Conservation (phyloP, 2,329 filamentous ascomycete genomes). For the Venturia aucupariae region DNA sequence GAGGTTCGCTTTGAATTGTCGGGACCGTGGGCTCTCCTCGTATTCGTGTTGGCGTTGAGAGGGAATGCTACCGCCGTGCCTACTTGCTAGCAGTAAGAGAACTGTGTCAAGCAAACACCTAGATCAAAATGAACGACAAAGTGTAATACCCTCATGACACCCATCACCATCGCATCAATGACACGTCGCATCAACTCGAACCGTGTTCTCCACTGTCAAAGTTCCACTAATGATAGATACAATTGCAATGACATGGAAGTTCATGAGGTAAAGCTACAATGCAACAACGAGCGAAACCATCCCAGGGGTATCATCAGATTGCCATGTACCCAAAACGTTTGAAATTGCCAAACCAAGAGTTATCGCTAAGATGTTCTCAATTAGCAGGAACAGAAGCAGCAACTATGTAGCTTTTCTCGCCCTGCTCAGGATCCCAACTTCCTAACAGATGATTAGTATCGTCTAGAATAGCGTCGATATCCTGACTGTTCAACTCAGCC, state of each 20-base stretch:
- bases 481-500: background rate
- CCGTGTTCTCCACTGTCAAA: background rate
- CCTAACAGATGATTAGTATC: background rate
- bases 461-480: background rate
- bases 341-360: background rate
- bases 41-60: no score
- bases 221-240: no score
- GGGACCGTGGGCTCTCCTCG: no score
- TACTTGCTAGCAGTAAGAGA: background rate
- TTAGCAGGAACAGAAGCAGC: background rate
- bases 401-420: background rate
- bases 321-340: background rate
- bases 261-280: background rate
- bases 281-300: background rate
- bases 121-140: background rate
- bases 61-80: no score
- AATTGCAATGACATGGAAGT: background rate
- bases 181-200: background rate
- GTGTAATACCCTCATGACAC: background rate
- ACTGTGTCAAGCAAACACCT: background rate
- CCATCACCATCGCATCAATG: background rate
- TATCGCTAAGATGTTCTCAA: background rate
- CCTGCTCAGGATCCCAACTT: conserved; percentile 1
- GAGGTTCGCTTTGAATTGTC: no score
- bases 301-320: background rate